These are phyloP conservation scores for Avena atlantica DNA, from an alignment of 176 grass and related monocot species.

Conservation along the genomic window DNA sequence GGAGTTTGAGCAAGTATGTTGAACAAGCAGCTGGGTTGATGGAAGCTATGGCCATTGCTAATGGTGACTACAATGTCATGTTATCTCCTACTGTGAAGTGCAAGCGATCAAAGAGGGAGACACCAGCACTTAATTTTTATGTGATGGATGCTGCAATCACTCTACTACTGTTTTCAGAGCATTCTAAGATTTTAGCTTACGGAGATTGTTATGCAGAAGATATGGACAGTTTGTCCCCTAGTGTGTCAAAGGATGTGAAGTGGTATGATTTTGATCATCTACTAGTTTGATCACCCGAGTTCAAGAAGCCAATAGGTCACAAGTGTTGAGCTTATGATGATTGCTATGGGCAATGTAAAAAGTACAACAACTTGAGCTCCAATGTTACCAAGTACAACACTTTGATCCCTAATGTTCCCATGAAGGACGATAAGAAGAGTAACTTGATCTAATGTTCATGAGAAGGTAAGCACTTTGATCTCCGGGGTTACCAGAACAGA, in stretches of 20 bases:
- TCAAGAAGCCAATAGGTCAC: constrained; percentile 2
- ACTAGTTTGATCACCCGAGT: constrained; percentile 6
- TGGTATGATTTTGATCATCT: constrained; percentile 10
- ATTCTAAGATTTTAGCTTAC: constrained; percentile 20
- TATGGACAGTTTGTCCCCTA: background rate
- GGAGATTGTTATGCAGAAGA: constrained; percentile 8
- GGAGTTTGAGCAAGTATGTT: background rate
- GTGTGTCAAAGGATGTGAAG: constrained; percentile 21
- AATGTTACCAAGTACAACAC: background rate
- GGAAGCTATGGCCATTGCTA: constrained; percentile 13
- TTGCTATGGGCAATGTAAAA: constrained; percentile 21
- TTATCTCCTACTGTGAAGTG: constrained; percentile 37
- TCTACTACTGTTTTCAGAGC: constrained; percentile 39
- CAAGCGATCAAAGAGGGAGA: constrained; percentile 38
- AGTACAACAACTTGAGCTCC: constrained; percentile 25
- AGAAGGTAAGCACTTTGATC: constrained; percentile 19
- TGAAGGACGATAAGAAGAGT: background rate
- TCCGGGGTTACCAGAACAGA: constrained; percentile 13
- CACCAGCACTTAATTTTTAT: background rate
- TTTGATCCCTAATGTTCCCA: constrained; percentile 27
- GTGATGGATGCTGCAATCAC: constrained; percentile 42
- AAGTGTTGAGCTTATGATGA: constrained; percentile 29
- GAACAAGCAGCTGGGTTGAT: constrained; percentile 32
- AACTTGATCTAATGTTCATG: constrained; percentile 23
- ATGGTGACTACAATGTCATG: constrained; percentile 10